Evolutionary conservation across 1,284 basidiomycete species (phyloP), one percentile per base, ranked within the genome.

Genomic region (Fomitiporia mediterranea): DNA sequence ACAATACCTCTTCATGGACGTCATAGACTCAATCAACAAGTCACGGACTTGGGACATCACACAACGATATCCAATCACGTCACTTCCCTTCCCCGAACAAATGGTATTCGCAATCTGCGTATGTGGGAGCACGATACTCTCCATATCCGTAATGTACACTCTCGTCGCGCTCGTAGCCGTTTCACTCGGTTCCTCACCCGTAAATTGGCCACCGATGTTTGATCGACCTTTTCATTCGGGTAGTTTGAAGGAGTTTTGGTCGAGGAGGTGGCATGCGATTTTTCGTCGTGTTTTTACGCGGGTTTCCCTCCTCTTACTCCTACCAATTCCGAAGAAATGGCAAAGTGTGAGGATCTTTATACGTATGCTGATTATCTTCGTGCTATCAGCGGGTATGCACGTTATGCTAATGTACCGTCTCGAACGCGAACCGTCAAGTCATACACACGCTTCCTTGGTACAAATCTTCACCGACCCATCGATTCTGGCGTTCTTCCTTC

Each of bases 191-290:
- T 59, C 57, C 1, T 28, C 40, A 47, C 60, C 63, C 7, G 21
- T 28, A 2, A 35, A 32, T 23, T 63, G 64, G 61, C 64, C 64
- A 11, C 58, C 62, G 28, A 53, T 62, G 46, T 67, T 61, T 38
- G 55, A 59, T 42, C 55, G 38, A 51, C 66, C 62, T 3, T 65
- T 63, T 49, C 40, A 32, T 6, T 42, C 60, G 4, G 47, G 42
- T 17, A 66, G 66, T 2, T 52, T 67, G n/a, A 42, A 39, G n/a
- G 61, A 64, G 9, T 61, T 67, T 39, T 67, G 66, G 66, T 43
- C 60, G 8, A 50, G 57, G 7, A 52, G 60, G 19, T 67, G 66
- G 66, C 66, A 67, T 48, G 35, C 50, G 44, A 54, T 63, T 35
- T 65, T 65, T 46, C 61, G 63, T 1, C 58, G 59, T 32, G 51